Evolutionary conservation across 2,329 filamentous ascomycete genomes (phyloP).

Genomic region (Colletotrichum somersetense): DNA sequence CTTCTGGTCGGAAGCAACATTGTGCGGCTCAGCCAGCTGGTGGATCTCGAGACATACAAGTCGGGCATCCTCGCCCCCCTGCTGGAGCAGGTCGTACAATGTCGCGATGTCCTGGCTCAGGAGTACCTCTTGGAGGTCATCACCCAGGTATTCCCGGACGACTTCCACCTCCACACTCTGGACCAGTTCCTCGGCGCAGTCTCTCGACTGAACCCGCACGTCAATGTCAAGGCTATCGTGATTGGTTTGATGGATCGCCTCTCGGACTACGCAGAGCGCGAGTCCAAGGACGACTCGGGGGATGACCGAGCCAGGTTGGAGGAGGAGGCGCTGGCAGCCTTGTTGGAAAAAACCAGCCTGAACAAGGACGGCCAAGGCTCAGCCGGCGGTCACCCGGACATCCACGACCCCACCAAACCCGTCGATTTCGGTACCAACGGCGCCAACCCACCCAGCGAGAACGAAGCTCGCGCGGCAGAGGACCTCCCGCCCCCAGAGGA

Average conservation of each 20-base stretch:
- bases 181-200: conserved; percentile 96
- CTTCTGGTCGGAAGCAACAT: conserved; percentile 96
- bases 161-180: conserved; percentile 96
- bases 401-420: conserved; percentile 16
- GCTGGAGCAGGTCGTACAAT: conserved; percentile 97
- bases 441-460: conserved; percentile 40
- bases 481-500: conserved; percentile 44
- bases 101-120: conserved; percentile 94
- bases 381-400: conserved; percentile 31
- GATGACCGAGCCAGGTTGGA: conserved; percentile 83
- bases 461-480: conserved; percentile 27
- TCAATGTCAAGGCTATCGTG: conserved; percentile 98
- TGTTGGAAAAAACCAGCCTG: conserved; percentile 84
- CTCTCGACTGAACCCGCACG: conserved; percentile 91
- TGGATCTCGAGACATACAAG: conserved; percentile 95
- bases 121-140: conserved; percentile 98
- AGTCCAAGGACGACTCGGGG: conserved; percentile 77
- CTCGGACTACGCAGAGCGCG: conserved; percentile 93
- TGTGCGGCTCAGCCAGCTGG: conserved; percentile 92
- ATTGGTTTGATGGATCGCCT: conserved; percentile 98
- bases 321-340: conserved; percentile 81
- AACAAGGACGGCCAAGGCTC: conserved; percentile 59
- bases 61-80: conserved; percentile 88
- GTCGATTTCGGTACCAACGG: conserved; percentile 42
- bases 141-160: conserved; percentile 98